These are phyloP conservation scores for Lipomyces starkeyi DNA, from an alignment of 805 yeast species.

Conservation along the genomic window DNA sequence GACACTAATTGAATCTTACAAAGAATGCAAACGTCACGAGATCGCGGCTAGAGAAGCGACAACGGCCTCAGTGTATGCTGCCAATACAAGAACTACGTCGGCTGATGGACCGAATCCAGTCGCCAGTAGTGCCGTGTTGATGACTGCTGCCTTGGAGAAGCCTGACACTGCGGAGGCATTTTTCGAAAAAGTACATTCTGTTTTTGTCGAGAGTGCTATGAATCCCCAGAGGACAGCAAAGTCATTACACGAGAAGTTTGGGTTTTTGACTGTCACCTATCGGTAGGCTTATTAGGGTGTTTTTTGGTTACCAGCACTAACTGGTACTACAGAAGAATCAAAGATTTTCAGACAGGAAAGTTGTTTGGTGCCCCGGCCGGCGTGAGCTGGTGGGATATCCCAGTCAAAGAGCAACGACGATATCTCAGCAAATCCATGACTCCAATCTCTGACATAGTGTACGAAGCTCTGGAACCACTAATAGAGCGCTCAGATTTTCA, in stretches of 20 bases:
- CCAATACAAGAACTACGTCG: background rate
- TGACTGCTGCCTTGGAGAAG: conserved; percentile 3
- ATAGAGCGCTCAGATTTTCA: conserved; percentile 9
- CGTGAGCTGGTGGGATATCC: conserved; percentile 28
- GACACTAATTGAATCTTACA: conserved; percentile 23
- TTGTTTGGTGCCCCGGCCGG: conserved; percentile 21
- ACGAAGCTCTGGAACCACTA: conserved; percentile 21
- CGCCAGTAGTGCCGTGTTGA: conserved; percentile 9
- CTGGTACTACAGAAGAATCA: conserved; percentile 18
- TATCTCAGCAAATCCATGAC: conserved; percentile 29
- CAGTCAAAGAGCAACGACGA: conserved; percentile 26
- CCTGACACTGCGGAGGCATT: conserved; percentile 23
- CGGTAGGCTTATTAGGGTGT: background rate
- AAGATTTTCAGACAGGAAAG: conserved; percentile 25
- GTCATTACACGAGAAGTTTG: conserved; percentile 31
- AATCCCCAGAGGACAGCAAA: conserved; percentile 31
- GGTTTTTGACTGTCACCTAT: conserved; percentile 27
- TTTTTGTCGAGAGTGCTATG: conserved; percentile 20
- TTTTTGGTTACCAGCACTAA: background rate
- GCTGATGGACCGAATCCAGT: conserved; percentile 4
- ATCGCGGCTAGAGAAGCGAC: conserved; percentile 14
- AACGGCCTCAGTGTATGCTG: background rate
- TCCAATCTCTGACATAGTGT: conserved; percentile 27
- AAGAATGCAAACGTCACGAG: conserved; percentile 24
- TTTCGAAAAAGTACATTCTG: conserved; percentile 27